phyloP scores from a whole-genome alignment of 306 rosid species.

The Abrus pulchellus region DNA sequence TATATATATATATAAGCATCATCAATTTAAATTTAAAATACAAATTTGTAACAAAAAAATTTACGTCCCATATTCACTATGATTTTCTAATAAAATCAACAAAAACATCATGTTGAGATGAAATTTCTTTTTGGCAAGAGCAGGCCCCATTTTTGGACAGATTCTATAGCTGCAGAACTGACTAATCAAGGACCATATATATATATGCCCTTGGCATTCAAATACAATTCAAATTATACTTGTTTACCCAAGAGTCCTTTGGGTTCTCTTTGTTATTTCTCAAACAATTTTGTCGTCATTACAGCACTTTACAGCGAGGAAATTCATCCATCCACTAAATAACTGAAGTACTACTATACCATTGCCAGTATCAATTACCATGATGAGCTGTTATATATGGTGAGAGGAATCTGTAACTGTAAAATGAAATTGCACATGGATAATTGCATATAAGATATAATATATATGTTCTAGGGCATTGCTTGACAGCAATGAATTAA shows the following conservation, averaged over 20 bases:
- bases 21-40: not conserved
- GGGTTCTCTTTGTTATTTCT: conserved; percentile 7
- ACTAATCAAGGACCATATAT: conserved; percentile 23
- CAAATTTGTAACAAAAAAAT: not conserved
- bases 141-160: conserved; percentile 28
- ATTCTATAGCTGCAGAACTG: conserved; percentile 4
- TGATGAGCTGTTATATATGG: conserved; percentile 30
- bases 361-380: conserved; percentile 39
- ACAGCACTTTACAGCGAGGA: not conserved
- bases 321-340: conserved; percentile 2
- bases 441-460: not conserved
- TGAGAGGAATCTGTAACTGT: conserved; percentile 46
- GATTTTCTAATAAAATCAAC: not conserved
- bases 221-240: conserved; percentile 25
- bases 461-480: conserved; percentile 53
- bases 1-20: no score
- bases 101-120: conserved; percentile 8
- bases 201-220: conserved; percentile 28
- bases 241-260: conserved; percentile 36
- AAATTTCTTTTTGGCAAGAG: not conserved
- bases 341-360: conserved; percentile 36
- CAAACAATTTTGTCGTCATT: conserved; percentile 40
- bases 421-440: conserved; percentile 40
- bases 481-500: conserved; percentile 55
- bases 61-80: not conserved